Base-by-base conservation (phyloP, 805 yeast species). In the Ogataea allantospora region DNA sequence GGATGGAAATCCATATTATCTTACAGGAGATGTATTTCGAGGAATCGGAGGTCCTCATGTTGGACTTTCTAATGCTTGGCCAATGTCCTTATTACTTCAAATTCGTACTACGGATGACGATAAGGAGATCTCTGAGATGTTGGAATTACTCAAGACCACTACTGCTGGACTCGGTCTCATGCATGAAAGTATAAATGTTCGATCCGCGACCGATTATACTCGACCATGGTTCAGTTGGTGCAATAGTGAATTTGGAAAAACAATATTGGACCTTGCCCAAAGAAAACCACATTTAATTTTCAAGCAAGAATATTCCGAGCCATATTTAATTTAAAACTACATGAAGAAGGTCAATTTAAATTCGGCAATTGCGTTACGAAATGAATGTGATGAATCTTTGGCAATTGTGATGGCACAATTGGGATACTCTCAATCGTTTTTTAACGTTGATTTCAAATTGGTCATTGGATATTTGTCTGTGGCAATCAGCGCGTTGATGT, bases 211-310 rank as follows among this genome's bases (percentile, higher is more conserved):
- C 7, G 60, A 59, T n/a, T 88, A 61, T 56, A 84, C 95, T 0
- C 66, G 96, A 43, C 76, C 93, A 2, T 88, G 96, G 96, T 88
- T 88, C 66, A 83, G 95, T 5, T 88, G 96, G 96, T 84, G 95
- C 50, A 88, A 88, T 56, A 79, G 95, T 1, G 96, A 88, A 60
- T 86, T 88, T 63, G 96, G 88, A 14, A 85, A 85, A 59, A 82
- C 95, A 1, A 80, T 88, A n/a, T 58, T 88, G 30, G 82, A 86
- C 51, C 63, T 88, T 44, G 88, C 91, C 2, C 63, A 71, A 41
- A 65, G 83, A 35, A 84, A 83, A 54, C 95, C 95, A 0, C 75
- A 83, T 52, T 62, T 86, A 47, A 73, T 87, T 10, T 81, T 85
- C 52, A 73, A 72, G 30, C 59, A 66, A 2, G 68, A 69, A 33